Base-by-base conservation (phyloP, 1,284 basidiomycete species). In the Malassezia equina region DNA sequence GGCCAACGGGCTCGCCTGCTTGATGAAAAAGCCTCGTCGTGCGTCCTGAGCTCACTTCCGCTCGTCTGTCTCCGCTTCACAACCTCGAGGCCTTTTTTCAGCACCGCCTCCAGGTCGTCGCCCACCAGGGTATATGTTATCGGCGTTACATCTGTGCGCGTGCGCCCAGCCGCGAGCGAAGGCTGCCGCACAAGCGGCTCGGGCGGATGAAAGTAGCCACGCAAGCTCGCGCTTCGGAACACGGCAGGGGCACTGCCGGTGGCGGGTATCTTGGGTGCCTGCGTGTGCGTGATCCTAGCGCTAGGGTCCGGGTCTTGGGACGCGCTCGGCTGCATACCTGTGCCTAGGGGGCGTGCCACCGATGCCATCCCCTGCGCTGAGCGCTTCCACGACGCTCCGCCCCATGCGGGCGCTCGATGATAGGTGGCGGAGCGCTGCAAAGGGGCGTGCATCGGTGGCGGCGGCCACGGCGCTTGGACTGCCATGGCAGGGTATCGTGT, bases 71-170 rank as follows among this genome's bases (percentile, higher is more conserved):
- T 34, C 7, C 52, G 52, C 25, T 36, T 28, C 11, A 49, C 52
- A 6, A 47, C 52, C 12, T 33, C 27, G 15, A 39, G 40, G 15
- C 52, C 52, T 11, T 55, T 34, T 23, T 25, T 19, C 6, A 55
- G 19, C 3, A 53, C 51, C n/a, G 51, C 36, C 2, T 32, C 24
- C 17, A 53, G 43, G 28, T 53, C 51, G 13, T 53, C 33, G 27
- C 9, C 23, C 7, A 28, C 17, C 4, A 44, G 23, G 19, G 31
- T 45, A 21, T 21, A 32, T 5, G 43, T 21, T 2, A 19, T 23
- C 2, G 29, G 19, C 45, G 2, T 23, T 12, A 8, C 36, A 8
- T 25, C 13, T 13, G n/a, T 12, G n/a, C 5, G 41, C 24, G 27
- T 5, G 24, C 24, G 24, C n/a, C 13, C 41, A 2, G 5, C 19